Conservation (phyloP, 1,139 yeast genomes). For the Pichia sp. region DNA sequence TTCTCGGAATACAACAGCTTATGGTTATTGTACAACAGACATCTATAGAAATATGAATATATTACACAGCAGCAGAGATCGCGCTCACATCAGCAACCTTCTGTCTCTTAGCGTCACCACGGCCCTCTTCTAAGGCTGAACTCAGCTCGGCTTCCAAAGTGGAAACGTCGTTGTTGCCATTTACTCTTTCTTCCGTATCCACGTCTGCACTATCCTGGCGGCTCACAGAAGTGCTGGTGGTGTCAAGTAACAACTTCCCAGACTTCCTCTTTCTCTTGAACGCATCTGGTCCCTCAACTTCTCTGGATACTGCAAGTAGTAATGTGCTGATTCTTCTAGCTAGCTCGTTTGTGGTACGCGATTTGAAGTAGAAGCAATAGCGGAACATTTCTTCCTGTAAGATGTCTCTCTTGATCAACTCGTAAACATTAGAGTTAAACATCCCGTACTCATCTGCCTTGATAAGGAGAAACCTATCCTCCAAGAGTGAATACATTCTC, state of each 20-base stretch:
- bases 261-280: conserved; percentile 30
- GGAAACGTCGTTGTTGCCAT: too few species aligned
- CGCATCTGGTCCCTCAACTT: conserved; percentile 61
- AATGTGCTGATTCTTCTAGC: conserved; percentile 78
- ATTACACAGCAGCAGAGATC: too few species aligned
- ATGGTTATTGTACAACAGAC: too few species aligned
- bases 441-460: conserved; percentile 75
- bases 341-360: conserved; percentile 79
- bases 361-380: conserved; percentile 84
- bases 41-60: too few species aligned
- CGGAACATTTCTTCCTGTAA: conserved; percentile 64
- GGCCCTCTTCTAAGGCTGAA: too few species aligned
- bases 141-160: too few species aligned
- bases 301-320: conserved; percentile 70
- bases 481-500: conserved; percentile 73
- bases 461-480: conserved; percentile 74
- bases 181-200: too few species aligned
- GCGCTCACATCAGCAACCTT: too few species aligned
- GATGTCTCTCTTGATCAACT: conserved; percentile 71
- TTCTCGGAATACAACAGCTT: too few species aligned
- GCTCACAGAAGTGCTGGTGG: conserved; percentile 15
- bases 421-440: conserved; percentile 61
- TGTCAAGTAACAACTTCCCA: conserved; percentile 11
- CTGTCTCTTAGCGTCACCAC: too few species aligned
- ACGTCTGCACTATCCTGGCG: conserved; percentile 23